Conservation (phyloP, 345 rosid species). For the Erucastrum elatum region DNA sequence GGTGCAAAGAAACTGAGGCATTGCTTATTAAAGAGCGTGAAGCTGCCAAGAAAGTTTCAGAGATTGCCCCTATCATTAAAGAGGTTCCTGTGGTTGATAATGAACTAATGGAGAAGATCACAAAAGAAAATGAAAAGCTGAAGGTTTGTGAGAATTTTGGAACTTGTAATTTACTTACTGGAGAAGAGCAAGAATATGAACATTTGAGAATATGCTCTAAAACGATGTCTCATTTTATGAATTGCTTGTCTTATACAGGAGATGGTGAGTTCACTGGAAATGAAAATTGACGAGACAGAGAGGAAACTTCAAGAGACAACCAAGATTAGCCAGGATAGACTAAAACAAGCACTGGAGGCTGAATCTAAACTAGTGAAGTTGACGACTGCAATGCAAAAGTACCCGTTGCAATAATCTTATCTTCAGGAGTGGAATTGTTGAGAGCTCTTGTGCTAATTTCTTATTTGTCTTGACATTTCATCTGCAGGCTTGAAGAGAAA, state of each 20-base stretch:
- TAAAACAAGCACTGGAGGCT: constrained; percentile 90
- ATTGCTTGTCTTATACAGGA: constrained; percentile 51
- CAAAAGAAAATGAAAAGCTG: constrained; percentile 89
- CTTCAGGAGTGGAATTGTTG: constrained; percentile 7
- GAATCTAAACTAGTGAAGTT: constrained; percentile 78
- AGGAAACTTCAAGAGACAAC: constrained; percentile 81
- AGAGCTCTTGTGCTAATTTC: background rate
- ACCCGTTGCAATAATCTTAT: constrained; percentile 2
- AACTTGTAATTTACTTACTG: background rate
- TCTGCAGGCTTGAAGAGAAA: constrained; percentile 87
- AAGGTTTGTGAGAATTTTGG: constrained; percentile 54
- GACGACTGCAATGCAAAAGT: constrained; percentile 96
- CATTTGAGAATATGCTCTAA: background rate
- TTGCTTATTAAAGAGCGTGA: constrained; percentile 72
- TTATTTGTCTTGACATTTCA: constrained; percentile 21
- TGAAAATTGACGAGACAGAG: constrained; percentile 89
- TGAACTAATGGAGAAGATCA: constrained; percentile 69
- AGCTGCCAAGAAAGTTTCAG: constrained; percentile 67
- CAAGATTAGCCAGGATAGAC: constrained; percentile 83
- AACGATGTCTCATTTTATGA: background rate
- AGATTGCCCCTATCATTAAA: constrained; percentile 72
- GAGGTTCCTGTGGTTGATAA: constrained; percentile 84
- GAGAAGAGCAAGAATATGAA: constrained; percentile 1
- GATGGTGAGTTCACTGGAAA: constrained; percentile 76
- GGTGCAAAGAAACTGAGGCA: constrained; percentile 81